Conservation (phyloP, 352 stramenopile genomes). For the Pythium sukuiense region DNA sequence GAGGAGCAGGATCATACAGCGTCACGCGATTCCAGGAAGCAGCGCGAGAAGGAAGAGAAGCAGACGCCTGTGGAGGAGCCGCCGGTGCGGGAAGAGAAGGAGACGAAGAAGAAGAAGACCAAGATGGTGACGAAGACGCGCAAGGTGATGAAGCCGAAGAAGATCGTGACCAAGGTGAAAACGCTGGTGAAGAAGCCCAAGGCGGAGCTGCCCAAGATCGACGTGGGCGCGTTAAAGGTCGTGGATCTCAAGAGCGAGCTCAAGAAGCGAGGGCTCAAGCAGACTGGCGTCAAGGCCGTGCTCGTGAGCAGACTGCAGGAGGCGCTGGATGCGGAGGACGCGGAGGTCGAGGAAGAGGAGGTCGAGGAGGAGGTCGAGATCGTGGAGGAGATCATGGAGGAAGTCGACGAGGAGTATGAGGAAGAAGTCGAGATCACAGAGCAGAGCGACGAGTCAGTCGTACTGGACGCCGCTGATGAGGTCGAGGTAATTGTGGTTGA, state of each 20-base stretch:
- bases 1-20: conserved; percentile 5
- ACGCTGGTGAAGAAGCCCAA: conserved; percentile 27
- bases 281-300: conserved; percentile 53
- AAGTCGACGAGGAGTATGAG: conserved; percentile 36
- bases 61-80: background rate
- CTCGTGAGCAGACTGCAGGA: conserved; percentile 51
- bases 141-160: conserved; percentile 35
- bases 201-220: conserved; percentile 26
- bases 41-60: conserved; percentile 9
- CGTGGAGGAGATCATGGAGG: conserved; percentile 31
- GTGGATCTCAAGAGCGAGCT: conserved; percentile 58
- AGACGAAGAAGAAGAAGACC: conserved; percentile 1
- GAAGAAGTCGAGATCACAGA: conserved; percentile 26
- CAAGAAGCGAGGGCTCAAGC: conserved; percentile 55
- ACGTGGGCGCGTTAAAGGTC: conserved; percentile 40
- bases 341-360: conserved; percentile 34
- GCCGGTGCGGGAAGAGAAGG: conserved; percentile 10
- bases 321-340: conserved; percentile 43
- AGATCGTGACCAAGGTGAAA: conserved; percentile 27
- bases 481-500: background rate
- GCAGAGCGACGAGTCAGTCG: conserved; percentile 22
- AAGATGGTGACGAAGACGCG: conserved; percentile 44
- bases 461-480: background rate
- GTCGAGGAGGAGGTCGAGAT: conserved; percentile 32
- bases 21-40: conserved; percentile 21